Base-by-base conservation (phyloP, 2,329 filamentous ascomycete species). In the Pseudogymnoascus sp. region DNA sequence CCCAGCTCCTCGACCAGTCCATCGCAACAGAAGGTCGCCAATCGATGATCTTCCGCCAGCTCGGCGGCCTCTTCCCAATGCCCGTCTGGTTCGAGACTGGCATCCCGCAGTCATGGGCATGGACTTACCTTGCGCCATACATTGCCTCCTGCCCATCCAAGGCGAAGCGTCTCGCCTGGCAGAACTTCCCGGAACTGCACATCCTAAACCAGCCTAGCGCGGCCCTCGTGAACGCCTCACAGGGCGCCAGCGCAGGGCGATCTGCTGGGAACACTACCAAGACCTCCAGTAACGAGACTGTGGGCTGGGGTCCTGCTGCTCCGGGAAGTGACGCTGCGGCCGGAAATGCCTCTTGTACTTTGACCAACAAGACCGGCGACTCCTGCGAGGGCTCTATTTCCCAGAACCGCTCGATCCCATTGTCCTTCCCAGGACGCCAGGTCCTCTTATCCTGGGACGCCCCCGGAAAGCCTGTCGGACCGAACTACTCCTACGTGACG, bases 21-120 rank as follows among this genome's bases (percentile, higher is more conserved):
- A 90, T 95, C 70, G 84, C 89, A 3, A 88, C 86, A 9, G 90
- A 95, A 73, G 88, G 90, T 0, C 87, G 90, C 0, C 91, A 96
- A 77, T 89, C 96, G 77, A 80, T 93, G 78, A 87, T 90, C 68
- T 95, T 95, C 80, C 87, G 91, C 18, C 90, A 95, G 72, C 91
- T 95, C 73, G 81, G 85, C 36, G 91, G 90, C 14, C 82, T 91
- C 5, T 89, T 90, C 75, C 88, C 91, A 21, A 90, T 91, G 88
- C 88, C 90, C 0, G 88, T 89, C 8, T 95, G 89, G 89, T 92
- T 93, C 72, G 86, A 90, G 70, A 80, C 85, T 5, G 89, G 89
- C 40, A 86, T 93, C 23, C 90, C 90, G 0, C 91, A 96, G 74
- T 90, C 87, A 0, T 96, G 90, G 90, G 84, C 87, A 0, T 96